Conservation (phyloP, 768 basidiomycete genomes). For the Trametes punicea region DNA sequence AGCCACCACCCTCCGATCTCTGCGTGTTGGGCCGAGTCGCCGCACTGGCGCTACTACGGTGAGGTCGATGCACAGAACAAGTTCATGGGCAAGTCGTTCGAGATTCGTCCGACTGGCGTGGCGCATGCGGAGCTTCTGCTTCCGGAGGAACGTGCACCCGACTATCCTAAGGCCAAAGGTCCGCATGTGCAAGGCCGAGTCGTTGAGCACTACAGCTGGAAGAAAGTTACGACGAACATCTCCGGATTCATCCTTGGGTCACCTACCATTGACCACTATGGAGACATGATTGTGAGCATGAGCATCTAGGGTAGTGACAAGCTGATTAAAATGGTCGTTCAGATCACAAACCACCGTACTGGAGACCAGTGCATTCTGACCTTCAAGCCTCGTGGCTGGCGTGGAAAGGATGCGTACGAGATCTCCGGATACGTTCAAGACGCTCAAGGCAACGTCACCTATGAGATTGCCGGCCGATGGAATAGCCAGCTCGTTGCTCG, state of each 20-base stretch:
- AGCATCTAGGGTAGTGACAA: background rate
- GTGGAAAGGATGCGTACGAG: slow-evolving; percentile 88
- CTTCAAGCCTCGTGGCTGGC: slow-evolving; percentile 96
- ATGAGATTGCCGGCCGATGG: slow-evolving; percentile 95
- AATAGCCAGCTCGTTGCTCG: slow-evolving; percentile 91
- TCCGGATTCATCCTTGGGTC: slow-evolving; percentile 90
- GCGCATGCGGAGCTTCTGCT: slow-evolving; percentile 84
- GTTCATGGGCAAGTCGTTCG: slow-evolving; percentile 95
- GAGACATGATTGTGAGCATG: slow-evolving; percentile 82
- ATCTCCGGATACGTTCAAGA: slow-evolving; percentile 84
- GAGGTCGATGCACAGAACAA: slow-evolving; percentile 97
- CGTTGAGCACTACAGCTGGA: slow-evolving; percentile 92
- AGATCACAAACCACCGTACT: slow-evolving; percentile 89
- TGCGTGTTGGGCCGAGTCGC: slow-evolving; percentile 92
- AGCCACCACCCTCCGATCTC: slow-evolving; percentile 97
- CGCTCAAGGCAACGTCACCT: slow-evolving; percentile 56
- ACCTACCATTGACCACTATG: slow-evolving; percentile 62
- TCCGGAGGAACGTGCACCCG: slow-evolving; percentile 58
- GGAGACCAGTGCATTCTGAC: slow-evolving; percentile 83
- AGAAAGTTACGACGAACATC: slow-evolving; percentile 88
- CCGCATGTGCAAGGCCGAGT: slow-evolving; percentile 48
- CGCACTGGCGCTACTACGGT: slow-evolving; percentile 87
- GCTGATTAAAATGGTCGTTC: background rate
- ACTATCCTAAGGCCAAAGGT: slow-evolving; percentile 58
- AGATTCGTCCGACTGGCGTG: slow-evolving; percentile 93